Base-by-base conservation (phyloP, 352 stramenopile genomes). In the Globisporangium recalcitrans region DNA sequence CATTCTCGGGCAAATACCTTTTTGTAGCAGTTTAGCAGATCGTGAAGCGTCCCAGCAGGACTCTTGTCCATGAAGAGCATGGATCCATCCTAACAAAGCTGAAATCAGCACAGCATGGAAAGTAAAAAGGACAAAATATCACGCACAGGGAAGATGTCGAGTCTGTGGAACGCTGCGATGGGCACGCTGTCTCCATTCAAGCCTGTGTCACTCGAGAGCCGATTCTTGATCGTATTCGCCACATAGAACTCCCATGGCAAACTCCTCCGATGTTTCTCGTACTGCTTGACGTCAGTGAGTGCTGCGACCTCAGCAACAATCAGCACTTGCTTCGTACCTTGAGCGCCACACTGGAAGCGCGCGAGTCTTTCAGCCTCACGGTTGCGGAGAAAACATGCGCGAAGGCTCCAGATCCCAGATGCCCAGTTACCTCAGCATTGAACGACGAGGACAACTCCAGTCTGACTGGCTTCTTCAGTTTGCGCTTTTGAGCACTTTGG, bases 191-290 rank as follows among this genome's bases (percentile, higher is more conserved):
- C 51, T 19, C 69, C 58, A 6, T 46, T 38, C 56, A 75, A 62
- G 19, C 52, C 62, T 27, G 67, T 59, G 22, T 69, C 51, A 61
- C 60, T 62, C 48, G 27, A 68, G 22, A 82, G 21, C 24, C 63
- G 78, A 52, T 74, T 71, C 24, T 62, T 72, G 48, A 87, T 71
- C 52, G 77, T 78, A 65, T 87, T 75, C 31, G 78, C 80, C 29
- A 92, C 71, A 58, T 83, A 93, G 36, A 88, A 84, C 51, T 95
- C 87, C 87, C 87, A 95, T n/a, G 72, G 69, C 42, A 95, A 52
- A 58, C 90, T 90, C 16, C 73, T 73, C 26, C 75, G 72, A 31
- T 76, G 71, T 34, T 85, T 91, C 66, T 95, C 87, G 66, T 78
- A 75, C 87, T 95, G 13, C 16, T 40, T n/a, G 4, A 26, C 19